phyloP scores from a whole-genome alignment of 148 eudicot species.

The Diospyros lotus region DNA sequence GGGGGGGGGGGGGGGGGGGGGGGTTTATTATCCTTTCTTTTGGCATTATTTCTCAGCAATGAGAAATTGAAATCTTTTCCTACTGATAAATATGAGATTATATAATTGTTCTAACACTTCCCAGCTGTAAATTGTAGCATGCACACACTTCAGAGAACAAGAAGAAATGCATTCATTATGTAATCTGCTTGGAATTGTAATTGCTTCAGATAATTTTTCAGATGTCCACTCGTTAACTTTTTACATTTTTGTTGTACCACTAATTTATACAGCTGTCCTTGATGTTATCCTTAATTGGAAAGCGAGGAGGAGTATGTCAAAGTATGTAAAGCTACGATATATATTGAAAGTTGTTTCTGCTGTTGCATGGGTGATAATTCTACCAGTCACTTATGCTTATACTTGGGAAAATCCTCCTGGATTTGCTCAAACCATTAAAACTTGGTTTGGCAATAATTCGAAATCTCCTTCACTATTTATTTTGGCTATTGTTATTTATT shows the following conservation, averaged over 20 bases:
- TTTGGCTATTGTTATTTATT: conserved; percentile 75
- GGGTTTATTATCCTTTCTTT: too few relatives aligned
- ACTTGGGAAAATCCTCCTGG: conserved; percentile 82
- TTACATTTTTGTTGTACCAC: not conserved
- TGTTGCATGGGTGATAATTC: conserved; percentile 93
- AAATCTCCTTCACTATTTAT: conserved; percentile 78
- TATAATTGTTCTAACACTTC: not conserved
- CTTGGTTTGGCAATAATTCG: conserved; percentile 81
- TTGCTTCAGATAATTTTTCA: not conserved
- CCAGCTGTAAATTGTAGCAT: not conserved
- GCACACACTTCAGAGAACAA: not conserved
- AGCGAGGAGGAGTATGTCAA: conserved; percentile 81
- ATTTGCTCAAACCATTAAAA: conserved; percentile 84
- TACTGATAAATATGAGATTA: too few relatives aligned
- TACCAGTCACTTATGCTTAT: conserved; percentile 94
- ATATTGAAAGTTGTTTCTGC: conserved; percentile 81
- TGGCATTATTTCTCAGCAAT: not conserved
- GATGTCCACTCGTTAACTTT: not conserved
- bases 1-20: too few relatives aligned
- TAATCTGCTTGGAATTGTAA: not conserved
- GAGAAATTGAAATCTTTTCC: too few relatives aligned
- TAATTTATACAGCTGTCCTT: conserved; percentile 61
- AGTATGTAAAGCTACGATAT: conserved; percentile 86
- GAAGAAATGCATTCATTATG: not conserved
- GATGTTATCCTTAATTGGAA: conserved; percentile 92